Evolutionary conservation across 1,284 basidiomycete species (phyloP).

Genomic region (Blastosporella zonata): DNA sequence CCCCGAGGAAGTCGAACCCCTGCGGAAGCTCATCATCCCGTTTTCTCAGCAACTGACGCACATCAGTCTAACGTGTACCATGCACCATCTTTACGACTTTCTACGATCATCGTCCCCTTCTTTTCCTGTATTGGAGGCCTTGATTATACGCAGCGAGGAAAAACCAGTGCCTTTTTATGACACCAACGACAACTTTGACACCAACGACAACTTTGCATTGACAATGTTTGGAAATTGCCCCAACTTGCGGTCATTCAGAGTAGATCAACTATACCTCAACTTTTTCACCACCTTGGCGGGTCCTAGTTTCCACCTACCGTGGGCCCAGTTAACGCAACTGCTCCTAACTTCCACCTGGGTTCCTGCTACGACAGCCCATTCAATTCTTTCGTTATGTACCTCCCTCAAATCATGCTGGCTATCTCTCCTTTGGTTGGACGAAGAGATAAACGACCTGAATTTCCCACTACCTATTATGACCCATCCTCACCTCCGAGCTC

Average conservation of each 20-base stretch:
- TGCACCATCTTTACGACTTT: neutral
- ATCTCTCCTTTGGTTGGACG: neutral
- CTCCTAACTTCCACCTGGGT: neutral
- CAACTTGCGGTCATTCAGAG: neutral
- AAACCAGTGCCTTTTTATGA: neutral
- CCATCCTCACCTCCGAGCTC: neutral
- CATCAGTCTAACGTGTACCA: neutral
- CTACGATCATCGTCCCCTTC: neutral
- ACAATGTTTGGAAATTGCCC: conserved; percentile 1
- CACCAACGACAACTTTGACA: too few relatives aligned
- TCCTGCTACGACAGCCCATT: neutral
- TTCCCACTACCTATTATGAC: neutral
- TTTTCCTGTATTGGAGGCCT: conserved; percentile 3
- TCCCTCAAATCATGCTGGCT: neutral
- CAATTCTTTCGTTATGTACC: conserved; percentile 1
- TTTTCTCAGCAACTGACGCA: conserved; percentile 2
- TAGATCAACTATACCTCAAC: neutral
- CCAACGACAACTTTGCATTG: too few relatives aligned
- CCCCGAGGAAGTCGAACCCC: neutral
- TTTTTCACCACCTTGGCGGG: neutral
- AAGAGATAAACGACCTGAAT: neutral
- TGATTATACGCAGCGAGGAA: neutral
- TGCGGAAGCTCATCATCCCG: conserved; percentile 1
- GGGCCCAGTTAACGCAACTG: neutral
- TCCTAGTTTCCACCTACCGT: neutral